Evolutionary conservation across 1,139 yeast genomes (phyloP), one percentile per base, ranked within the genome.

Genomic region (Sugiyamaella japonica): DNA sequence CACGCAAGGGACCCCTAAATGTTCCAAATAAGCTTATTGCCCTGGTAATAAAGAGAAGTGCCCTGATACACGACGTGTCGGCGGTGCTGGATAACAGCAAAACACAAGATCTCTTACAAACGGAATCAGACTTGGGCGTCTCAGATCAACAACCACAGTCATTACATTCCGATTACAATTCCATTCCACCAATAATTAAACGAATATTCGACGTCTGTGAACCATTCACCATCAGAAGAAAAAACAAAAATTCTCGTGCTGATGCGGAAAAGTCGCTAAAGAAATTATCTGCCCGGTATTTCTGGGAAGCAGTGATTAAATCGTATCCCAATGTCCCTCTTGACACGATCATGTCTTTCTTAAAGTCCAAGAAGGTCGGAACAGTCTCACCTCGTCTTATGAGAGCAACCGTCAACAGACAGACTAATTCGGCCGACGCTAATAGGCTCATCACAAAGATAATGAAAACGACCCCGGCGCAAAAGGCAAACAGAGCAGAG

Each of bases 291-390:
- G 23, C 29, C 6, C 49, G 53, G 15, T 43, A 39, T 15, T 37
- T 50, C 28, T 50, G 53, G 53, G 53, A 29, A 23, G 28, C 44
- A n/a, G 49, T 50, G 13, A 28, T 50, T 10, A 29, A 29, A 4
- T 28, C 45, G 9, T 43, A 37, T 13, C 44, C 28, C 12, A 25
- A 25, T 7, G 23, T 25, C 29, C 49, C 44, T 10, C 34, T 29
- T 3, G 45, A 43, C 16, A 12, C 40, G 5, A 50, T 50, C 20
- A 8, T 37, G 29, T 8, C 34, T 10, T 50, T 28, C 17, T 38
- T 50, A 38, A 8, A 34, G 13, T 13, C 37, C 1, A 50, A 50
- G 17, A 16, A 34, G 2, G 37, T 50, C 23, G 4, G 12, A 1
- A 16, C 25, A 3, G 28, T n/a, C 9, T 39, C 49, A 10, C 49